These are phyloP conservation scores for Phytophthora pistaciae DNA, from an alignment of 352 stramenopile genomes.

Conservation along the genomic window DNA sequence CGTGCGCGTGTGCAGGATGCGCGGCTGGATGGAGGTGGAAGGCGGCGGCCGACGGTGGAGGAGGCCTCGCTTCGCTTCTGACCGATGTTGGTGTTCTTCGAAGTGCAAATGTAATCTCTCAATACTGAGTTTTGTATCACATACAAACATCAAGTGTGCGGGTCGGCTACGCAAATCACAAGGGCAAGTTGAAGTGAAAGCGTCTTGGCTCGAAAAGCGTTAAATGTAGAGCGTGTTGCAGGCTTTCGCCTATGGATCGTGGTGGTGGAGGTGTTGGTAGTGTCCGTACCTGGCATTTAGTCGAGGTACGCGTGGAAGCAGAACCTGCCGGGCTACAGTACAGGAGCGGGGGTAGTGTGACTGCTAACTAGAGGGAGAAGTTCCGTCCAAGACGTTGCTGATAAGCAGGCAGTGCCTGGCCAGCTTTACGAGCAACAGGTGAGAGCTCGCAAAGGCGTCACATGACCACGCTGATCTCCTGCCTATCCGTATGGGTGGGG, in stretches of 20 bases:
- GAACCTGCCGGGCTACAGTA: too few species aligned
- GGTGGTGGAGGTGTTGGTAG: not conserved
- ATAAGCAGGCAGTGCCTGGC: too few species aligned
- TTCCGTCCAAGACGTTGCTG: too few species aligned
- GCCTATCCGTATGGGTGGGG: not conserved
- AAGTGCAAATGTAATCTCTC: not conserved
- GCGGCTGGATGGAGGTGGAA: not conserved
- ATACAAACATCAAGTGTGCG: constrained; percentile 10
- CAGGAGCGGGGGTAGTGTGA: too few species aligned
- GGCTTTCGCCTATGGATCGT: not conserved
- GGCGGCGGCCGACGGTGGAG: too few species aligned
- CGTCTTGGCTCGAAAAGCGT: not conserved
- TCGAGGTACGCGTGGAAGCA: too few species aligned
- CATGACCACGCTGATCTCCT: not conserved
- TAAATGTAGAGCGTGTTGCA: not conserved
- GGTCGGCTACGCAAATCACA: not conserved
- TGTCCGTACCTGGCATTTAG: too few species aligned
- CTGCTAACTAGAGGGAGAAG: too few species aligned
- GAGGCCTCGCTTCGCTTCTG: not conserved
- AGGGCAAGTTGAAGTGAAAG: constrained; percentile 11
- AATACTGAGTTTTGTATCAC: constrained; percentile 1
- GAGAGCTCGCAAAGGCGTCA: not conserved
- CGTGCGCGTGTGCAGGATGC: not conserved
- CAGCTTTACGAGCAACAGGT: not conserved
- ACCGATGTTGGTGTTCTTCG: constrained; percentile 10